These are phyloP conservation scores for Globisporangium iwayamae DNA, from an alignment of 352 stramenopile species.

Conservation along the genomic window DNA sequence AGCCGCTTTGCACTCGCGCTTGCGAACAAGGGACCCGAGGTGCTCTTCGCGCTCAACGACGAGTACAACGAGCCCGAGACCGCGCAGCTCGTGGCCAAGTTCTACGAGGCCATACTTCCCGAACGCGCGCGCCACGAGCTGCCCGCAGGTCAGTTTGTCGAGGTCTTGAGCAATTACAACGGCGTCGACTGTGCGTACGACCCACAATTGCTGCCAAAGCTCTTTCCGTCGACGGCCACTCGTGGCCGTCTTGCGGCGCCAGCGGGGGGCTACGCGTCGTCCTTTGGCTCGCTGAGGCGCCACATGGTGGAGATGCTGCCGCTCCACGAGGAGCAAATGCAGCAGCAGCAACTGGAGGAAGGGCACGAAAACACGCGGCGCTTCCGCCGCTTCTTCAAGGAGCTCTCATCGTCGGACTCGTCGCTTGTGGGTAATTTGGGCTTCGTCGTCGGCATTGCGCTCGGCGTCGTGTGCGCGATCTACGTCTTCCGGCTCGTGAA, in stretches of 20 bases:
- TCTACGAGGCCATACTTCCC: slow-evolving; percentile 63
- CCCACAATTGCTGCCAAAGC: slow-evolving; percentile 7
- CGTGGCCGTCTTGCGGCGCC: neutral
- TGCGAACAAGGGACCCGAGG: slow-evolving; percentile 43
- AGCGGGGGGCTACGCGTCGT: slow-evolving; percentile 1
- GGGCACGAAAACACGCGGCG: slow-evolving; percentile 2
- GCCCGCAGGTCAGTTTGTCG: slow-evolving; percentile 37
- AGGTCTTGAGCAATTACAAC: slow-evolving; percentile 75
- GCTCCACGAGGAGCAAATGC: slow-evolving; percentile 3
- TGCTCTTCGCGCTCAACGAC: slow-evolving; percentile 79
- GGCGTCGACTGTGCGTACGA: slow-evolving; percentile 60
- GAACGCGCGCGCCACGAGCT: slow-evolving; percentile 55
- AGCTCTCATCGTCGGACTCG: slow-evolving; percentile 24
- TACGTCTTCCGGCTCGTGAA: slow-evolving; percentile 61
- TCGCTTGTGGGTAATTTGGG: slow-evolving; percentile 30
- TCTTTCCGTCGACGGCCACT: neutral
- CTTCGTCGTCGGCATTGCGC: slow-evolving; percentile 35
- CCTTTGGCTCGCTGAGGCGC: slow-evolving; percentile 22
- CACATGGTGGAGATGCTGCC: slow-evolving; percentile 6
- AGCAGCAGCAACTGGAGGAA: neutral
- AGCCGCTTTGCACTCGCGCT: slow-evolving; percentile 36
- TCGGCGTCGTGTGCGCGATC: slow-evolving; percentile 45
- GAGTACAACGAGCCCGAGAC: slow-evolving; percentile 59
- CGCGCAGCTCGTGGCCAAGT: slow-evolving; percentile 45
- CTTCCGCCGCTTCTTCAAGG: slow-evolving; percentile 21